Percentiles rank a stretch among this genome's conserved stretches.
Conservation (phyloP, 352 stramenopile genomes). For the Labyrinthula sp. region DNA sequence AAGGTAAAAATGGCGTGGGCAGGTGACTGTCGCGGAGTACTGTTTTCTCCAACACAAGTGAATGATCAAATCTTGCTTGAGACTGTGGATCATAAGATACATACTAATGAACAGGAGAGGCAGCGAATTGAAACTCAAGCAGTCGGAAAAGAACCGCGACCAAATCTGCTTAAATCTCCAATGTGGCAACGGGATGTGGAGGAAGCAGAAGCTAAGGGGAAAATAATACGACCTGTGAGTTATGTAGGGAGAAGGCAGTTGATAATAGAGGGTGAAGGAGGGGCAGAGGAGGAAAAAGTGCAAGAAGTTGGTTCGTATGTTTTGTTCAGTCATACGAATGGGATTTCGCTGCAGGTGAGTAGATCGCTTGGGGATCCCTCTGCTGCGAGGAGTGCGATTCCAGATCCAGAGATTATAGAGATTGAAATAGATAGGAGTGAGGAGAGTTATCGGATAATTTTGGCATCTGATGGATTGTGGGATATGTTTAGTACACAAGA, state of each 20-base stretch:
- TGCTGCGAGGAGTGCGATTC: constrained; percentile 12
- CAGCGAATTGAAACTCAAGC: constrained; percentile 24
- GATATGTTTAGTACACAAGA: constrained; percentile 8
- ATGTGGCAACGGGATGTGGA: constrained; percentile 21
- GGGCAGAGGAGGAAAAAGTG: constrained; percentile 10
- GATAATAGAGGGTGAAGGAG: constrained; percentile 11
- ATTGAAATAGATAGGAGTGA: constrained; percentile 9
- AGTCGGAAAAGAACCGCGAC: constrained; percentile 10
- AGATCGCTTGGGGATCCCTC: constrained; percentile 18
- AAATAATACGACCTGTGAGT: constrained; percentile 7
- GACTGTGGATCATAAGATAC: constrained; percentile 20
- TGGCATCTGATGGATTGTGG: constrained; percentile 16
- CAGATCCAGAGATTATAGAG: constrained; percentile 21
- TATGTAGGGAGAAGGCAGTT: constrained; percentile 18
- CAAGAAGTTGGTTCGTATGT: background rate
- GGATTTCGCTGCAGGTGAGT: constrained; percentile 20
- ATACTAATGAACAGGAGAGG: constrained; percentile 16
- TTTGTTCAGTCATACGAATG: constrained; percentile 14
- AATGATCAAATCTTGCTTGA: constrained; percentile 5
- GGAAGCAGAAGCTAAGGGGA: constrained; percentile 1
- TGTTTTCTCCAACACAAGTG: constrained; percentile 11
- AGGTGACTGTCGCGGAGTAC: constrained; percentile 16
- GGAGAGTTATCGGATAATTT: constrained; percentile 12
- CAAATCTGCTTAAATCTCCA: constrained; percentile 8
- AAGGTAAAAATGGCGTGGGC: constrained; percentile 15